Evolutionary conservation across 495 filamentous ascomycete species (phyloP).

Genomic region (Talaromyces nanjingensis): DNA sequence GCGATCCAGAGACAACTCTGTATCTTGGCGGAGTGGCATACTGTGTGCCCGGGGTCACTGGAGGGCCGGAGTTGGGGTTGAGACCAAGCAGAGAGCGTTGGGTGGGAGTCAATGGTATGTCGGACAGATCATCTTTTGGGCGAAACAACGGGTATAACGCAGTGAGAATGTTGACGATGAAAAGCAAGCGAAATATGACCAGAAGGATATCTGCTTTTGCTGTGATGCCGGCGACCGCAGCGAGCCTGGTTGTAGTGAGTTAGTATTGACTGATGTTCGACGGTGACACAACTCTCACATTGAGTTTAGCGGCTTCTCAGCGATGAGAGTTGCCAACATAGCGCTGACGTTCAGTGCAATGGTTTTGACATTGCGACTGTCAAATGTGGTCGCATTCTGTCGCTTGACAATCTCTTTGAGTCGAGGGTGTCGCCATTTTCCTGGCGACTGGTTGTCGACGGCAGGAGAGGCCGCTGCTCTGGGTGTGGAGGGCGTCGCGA

Average conservation of each 20-base stretch:
- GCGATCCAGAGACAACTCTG: slow-evolving; percentile 59
- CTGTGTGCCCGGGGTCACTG: slow-evolving; percentile 55
- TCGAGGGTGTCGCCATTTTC: slow-evolving; percentile 83
- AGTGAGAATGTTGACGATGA: slow-evolving; percentile 57
- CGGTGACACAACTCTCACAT: slow-evolving; percentile 24
- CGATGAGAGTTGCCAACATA: slow-evolving; percentile 41
- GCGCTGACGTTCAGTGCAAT: slow-evolving; percentile 57
- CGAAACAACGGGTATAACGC: slow-evolving; percentile 64
- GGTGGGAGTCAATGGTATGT: slow-evolving; percentile 85
- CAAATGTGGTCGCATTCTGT: slow-evolving; percentile 66
- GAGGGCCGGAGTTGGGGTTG: slow-evolving; percentile 54
- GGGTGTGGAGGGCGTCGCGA: slow-evolving; percentile 50
- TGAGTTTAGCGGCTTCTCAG: slow-evolving; percentile 27
- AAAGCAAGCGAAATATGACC: slow-evolving; percentile 46
- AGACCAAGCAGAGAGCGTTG: slow-evolving; percentile 83
- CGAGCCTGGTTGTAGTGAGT: slow-evolving; percentile 9
- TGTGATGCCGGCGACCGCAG: slow-evolving; percentile 19
- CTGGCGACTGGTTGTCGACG: slow-evolving; percentile 53
- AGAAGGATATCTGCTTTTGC: slow-evolving; percentile 34
- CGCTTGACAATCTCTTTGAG: slow-evolving; percentile 70
- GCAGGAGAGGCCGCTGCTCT: slow-evolving; percentile 43
- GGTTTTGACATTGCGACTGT: slow-evolving; percentile 56
- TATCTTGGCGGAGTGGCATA: slow-evolving; percentile 88
- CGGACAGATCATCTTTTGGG: slow-evolving; percentile 65
- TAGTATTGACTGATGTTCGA: neutral